Evolutionary conservation across 805 yeast genomes (phyloP).

Genomic region (Candida rishiriensis): DNA sequence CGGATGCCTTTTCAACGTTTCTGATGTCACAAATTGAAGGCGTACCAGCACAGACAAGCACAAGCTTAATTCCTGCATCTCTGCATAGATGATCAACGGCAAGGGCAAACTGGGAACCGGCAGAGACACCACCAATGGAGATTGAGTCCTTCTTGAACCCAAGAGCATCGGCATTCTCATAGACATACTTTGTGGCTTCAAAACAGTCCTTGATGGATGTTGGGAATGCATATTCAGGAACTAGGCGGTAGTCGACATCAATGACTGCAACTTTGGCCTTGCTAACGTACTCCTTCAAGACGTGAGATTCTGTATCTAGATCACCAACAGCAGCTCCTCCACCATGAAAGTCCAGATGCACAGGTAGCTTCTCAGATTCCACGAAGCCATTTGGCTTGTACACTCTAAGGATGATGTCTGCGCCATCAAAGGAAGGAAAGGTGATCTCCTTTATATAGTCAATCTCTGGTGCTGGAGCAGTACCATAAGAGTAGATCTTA

Average conservation of each 20-base stretch:
- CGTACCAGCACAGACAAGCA: slow-evolving; percentile 27
- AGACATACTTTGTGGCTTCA: slow-evolving; percentile 25
- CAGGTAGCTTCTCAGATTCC: slow-evolving; percentile 22
- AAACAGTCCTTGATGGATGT: slow-evolving; percentile 27
- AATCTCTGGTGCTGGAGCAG: slow-evolving; percentile 22
- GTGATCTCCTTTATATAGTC: slow-evolving; percentile 10
- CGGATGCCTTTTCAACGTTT: slow-evolving; percentile 18
- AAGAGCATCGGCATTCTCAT: slow-evolving; percentile 19
- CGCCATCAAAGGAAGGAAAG: slow-evolving; percentile 24
- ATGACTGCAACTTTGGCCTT: slow-evolving; percentile 25
- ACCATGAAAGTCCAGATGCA: slow-evolving; percentile 31
- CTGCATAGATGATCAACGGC: slow-evolving; percentile 28
- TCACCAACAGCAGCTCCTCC: slow-evolving; percentile 33
- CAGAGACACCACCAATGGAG: slow-evolving; percentile 25
- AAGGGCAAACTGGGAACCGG: slow-evolving; percentile 24
- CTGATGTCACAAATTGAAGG: slow-evolving; percentile 31
- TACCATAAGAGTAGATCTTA: slow-evolving; percentile 22
- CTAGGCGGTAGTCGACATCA: slow-evolving; percentile 30
- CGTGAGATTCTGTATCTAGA: slow-evolving; percentile 27
- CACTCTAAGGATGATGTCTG: slow-evolving; percentile 17
- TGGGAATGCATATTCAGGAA: slow-evolving; percentile 29
- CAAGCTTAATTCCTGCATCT: slow-evolving; percentile 22
- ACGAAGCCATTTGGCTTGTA: slow-evolving; percentile 24
- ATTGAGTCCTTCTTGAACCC: slow-evolving; percentile 19
- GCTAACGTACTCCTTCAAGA: slow-evolving; percentile 25